Evolutionary conservation across 768 basidiomycete species (phyloP), one percentile per base, ranked within the genome.

Genomic region (Suillus ampliporus): DNA sequence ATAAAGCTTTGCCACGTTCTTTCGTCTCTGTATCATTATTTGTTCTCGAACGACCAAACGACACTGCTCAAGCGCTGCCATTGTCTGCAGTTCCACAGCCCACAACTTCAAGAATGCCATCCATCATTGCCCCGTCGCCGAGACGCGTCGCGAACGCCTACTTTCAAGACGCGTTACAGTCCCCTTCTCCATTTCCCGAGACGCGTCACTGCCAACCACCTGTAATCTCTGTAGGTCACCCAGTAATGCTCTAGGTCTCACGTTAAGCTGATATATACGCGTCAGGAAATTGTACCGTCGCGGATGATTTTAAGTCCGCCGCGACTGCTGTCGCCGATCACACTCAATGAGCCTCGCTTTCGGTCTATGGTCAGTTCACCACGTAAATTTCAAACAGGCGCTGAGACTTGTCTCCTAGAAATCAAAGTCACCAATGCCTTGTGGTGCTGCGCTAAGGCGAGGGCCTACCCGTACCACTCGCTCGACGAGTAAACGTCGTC

Each of bases 51-150:
- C 65, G 65, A 60, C 57, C 64, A 61, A 57, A 44, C 59, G 31
- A 65, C 51, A 58, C 26, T 1, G 11, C 37, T 37, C 37, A 58
- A 64, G 19, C 60, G 41, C 41, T 54, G 13, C 54, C 61, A 62
- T 63, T 63, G 61, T 65, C 57, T 61, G 6, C n/a, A 57, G 17
- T 43, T 31, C 31, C 31, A 31, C 31, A 23, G 52, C 57, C 46
- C 43, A 60, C 23, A 38, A 26, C 28, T 15, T 46, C 60, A 41
- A 58, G 67, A 65, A 81, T 82, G 79, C 76, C 78, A 65, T 68
- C 79, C 72, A 81, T 84, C 73, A 63, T 80, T 69, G 76, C 80
- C 17, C 79, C 81, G 26, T 70, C 74, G 10, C 78, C 80, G 14
- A 77, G 77, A 68, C 65, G 65, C 59, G 74, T 76, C 31, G 64